These are phyloP conservation scores for Agaricus subrufescens DNA, from an alignment of 768 basidiomycete species.

Conservation along the genomic window DNA sequence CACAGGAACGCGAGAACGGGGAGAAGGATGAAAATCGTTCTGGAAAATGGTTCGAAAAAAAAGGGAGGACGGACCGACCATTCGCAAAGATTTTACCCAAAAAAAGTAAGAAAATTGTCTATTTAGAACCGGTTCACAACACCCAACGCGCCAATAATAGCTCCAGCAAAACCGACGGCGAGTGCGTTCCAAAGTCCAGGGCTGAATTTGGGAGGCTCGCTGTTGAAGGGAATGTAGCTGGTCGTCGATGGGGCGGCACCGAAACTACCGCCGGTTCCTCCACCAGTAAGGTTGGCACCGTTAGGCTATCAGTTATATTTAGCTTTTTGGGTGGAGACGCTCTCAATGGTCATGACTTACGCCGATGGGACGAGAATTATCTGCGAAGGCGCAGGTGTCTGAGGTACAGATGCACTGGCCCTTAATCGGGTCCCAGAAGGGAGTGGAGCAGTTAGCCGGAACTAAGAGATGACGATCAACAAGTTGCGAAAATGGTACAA, in stretches of 20 bases:
- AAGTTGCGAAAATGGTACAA: background rate
- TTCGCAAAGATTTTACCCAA: too few species aligned
- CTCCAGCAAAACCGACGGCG: constrained; percentile 31
- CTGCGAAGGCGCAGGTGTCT: constrained; percentile 53
- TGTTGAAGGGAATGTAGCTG: constrained; percentile 49
- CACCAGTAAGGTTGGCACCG: constrained; percentile 13
- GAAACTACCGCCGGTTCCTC: constrained; percentile 12
- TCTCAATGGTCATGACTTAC: constrained; percentile 5
- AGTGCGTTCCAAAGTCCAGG: constrained; percentile 29
- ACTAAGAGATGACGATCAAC: constrained; percentile 31
- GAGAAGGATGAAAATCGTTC: too few species aligned
- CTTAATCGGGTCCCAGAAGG: constrained; percentile 76
- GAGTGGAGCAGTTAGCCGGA: constrained; percentile 66
- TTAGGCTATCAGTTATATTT: constrained; percentile 10
- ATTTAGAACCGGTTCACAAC: constrained; percentile 17
- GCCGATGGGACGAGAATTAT: constrained; percentile 40
- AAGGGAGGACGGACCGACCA: background rate
- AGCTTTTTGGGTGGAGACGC: background rate
- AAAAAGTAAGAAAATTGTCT: too few species aligned
- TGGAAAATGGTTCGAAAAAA: background rate
- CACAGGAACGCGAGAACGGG: too few species aligned
- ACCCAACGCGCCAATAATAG: constrained; percentile 28
- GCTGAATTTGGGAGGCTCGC: constrained; percentile 22
- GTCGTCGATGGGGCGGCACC: constrained; percentile 16
- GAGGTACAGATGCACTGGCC: constrained; percentile 62